Conservation (phyloP, 495 filamentous ascomycete species). For the Cudoniella acicularis region DNA sequence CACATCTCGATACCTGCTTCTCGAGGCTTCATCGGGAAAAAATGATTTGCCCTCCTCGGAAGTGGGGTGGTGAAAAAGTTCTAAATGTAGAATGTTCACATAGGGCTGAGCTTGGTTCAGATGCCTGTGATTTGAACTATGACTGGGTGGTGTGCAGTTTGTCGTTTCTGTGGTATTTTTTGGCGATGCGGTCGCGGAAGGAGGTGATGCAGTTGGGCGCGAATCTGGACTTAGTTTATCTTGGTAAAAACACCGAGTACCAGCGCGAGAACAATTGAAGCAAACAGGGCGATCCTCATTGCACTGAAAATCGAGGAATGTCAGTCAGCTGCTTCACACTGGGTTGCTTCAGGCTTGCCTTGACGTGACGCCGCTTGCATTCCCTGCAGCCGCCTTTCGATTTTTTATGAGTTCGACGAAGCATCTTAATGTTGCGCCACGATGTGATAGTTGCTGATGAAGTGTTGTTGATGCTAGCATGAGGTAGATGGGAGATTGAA, state of each 20-base stretch:
- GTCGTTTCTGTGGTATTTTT: too few species aligned
- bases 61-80: slow-evolving; percentile 28
- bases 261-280: too few species aligned
- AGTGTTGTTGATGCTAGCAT: neutral
- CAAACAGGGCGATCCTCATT: slow-evolving; percentile 32
- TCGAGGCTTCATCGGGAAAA: neutral
- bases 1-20: too few species aligned
- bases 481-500: too few species aligned
- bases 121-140: too few species aligned
- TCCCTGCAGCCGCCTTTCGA: slow-evolving; percentile 17
- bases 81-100: slow-evolving; percentile 28
- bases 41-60: neutral
- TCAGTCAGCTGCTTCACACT: too few species aligned
- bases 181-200: too few species aligned
- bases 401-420: slow-evolving; percentile 19
- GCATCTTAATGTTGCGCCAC: neutral
- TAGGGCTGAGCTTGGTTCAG: slow-evolving; percentile 18
- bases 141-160: too few species aligned
- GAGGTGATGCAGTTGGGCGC: too few species aligned
- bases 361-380: slow-evolving; percentile 32
- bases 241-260: too few species aligned
- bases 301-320: too few species aligned
- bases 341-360: slow-evolving; percentile 7
- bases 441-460: neutral
- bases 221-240: too few species aligned